Evolutionary conservation across 164 flowering plant species (phyloP).

Genomic region (Dillenia suffruticosa): DNA sequence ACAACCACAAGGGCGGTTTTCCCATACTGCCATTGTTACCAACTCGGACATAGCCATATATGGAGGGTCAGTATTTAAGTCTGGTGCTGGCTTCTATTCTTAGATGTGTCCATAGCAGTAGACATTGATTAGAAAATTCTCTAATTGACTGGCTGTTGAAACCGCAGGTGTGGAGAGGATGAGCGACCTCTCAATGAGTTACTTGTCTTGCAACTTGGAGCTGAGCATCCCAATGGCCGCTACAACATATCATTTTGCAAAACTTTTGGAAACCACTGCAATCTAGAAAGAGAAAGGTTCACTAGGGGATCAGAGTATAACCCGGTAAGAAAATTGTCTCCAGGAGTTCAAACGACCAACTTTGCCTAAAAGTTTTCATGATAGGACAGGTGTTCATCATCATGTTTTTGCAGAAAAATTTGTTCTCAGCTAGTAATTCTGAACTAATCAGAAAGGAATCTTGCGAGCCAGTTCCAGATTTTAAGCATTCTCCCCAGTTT

Average conservation of each 20-base stretch:
- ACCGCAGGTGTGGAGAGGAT: constrained; percentile 86
- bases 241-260: constrained; percentile 62
- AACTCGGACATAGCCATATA: constrained; percentile 67
- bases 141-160: background rate
- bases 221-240: constrained; percentile 53
- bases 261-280: constrained; percentile 50
- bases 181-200: constrained; percentile 87
- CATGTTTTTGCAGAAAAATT: constrained; percentile 19
- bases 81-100: background rate
- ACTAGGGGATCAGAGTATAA: constrained; percentile 26
- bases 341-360: background rate
- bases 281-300: constrained; percentile 37
- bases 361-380: background rate
- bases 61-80: constrained; percentile 65
- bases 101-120: background rate
- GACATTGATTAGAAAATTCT: no score
- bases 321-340: constrained; percentile 25
- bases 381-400: background rate
- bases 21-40: constrained; percentile 73
- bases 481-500: constrained; percentile 19
- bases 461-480: constrained; percentile 21
- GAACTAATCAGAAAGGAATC: constrained; percentile 13
- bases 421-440: constrained; percentile 15
- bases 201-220: constrained; percentile 66
- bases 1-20: constrained; percentile 90